Percentiles rank a stretch among this genome's conserved stretches.
Evolutionary conservation across 345 rosid genomes (phyloP).

Genomic region (Citropsis articulata): DNA sequence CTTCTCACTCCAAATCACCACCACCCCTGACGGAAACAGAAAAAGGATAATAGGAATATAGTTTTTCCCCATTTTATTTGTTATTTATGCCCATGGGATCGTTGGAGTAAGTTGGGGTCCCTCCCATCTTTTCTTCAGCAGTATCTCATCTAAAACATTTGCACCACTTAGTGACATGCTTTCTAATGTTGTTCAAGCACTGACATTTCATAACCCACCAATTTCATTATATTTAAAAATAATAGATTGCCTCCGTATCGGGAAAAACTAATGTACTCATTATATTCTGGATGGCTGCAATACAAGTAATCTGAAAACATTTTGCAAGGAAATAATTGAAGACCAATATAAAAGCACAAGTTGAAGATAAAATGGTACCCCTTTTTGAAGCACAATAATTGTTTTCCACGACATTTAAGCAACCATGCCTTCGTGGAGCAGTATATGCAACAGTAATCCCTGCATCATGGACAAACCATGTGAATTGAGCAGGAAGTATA

Average conservation of each 20-base stretch:
- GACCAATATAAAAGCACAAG: background rate
- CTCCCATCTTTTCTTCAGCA: background rate
- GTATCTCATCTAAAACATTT: background rate
- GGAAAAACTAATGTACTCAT: background rate
- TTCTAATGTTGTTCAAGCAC: background rate
- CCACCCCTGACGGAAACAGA: background rate
- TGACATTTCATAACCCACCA: background rate
- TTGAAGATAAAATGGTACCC: conserved; percentile 38
- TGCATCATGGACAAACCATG: conserved; percentile 31
- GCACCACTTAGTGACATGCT: background rate
- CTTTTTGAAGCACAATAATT: conserved; percentile 91
- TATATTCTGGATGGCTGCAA: background rate
- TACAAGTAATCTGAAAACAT: background rate
- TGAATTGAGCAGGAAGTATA: conserved; percentile 16
- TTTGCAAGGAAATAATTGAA: background rate
- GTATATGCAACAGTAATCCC: conserved; percentile 75
- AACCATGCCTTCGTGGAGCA: conserved; percentile 79
- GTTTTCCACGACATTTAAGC: conserved; percentile 85
- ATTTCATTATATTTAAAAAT: background rate
- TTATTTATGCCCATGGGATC: background rate
- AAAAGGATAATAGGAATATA: background rate
- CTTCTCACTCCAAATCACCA: background rate
- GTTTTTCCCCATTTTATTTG: background rate
- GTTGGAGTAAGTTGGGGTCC: background rate
- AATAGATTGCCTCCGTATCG: background rate